Percentiles rank a stretch among this genome's conserved stretches.
Evolutionary conservation across 2,329 filamentous ascomycete genomes (phyloP).

Genomic region (Fusarium sp.): DNA sequence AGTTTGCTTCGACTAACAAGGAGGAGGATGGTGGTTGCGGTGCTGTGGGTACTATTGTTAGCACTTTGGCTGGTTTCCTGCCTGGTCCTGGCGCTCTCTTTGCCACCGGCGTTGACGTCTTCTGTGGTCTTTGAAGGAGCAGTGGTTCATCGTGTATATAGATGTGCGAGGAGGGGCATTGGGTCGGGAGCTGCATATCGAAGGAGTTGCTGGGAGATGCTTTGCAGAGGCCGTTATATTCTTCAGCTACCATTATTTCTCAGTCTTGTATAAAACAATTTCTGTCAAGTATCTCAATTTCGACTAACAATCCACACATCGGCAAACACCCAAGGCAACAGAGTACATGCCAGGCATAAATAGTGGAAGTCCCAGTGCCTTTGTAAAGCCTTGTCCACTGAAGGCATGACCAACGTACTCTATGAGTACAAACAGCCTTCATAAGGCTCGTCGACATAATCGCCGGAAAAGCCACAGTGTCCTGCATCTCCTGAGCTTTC

Average conservation of each 20-base stretch:
- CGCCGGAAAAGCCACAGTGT: too few relatives aligned
- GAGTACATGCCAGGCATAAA: too few relatives aligned
- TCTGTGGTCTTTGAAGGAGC: not conserved
- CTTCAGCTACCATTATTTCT: not conserved
- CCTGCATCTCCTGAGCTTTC: too few relatives aligned
- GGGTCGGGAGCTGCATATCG: not conserved
- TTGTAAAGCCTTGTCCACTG: too few relatives aligned
- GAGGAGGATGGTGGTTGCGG: not conserved
- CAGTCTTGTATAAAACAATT: not conserved
- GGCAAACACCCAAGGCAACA: too few relatives aligned
- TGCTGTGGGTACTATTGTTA: not conserved
- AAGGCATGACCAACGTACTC: too few relatives aligned
- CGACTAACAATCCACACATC: not conserved
- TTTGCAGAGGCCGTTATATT: not conserved
- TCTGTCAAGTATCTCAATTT: not conserved
- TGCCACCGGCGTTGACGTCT: not conserved
- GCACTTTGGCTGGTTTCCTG: not conserved
- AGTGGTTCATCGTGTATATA: not conserved
- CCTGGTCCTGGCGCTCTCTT: not conserved
- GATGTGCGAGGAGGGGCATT: not conserved
- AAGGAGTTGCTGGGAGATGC: not conserved
- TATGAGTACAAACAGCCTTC: too few relatives aligned
- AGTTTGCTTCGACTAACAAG: not conserved
- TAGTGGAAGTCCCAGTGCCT: too few relatives aligned
- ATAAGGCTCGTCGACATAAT: too few relatives aligned